Percentiles rank a stretch among this genome's conserved stretches.
phyloP scores from a whole-genome alignment of 495 filamentous ascomycete genomes.

The Aspergillus baeticus region DNA sequence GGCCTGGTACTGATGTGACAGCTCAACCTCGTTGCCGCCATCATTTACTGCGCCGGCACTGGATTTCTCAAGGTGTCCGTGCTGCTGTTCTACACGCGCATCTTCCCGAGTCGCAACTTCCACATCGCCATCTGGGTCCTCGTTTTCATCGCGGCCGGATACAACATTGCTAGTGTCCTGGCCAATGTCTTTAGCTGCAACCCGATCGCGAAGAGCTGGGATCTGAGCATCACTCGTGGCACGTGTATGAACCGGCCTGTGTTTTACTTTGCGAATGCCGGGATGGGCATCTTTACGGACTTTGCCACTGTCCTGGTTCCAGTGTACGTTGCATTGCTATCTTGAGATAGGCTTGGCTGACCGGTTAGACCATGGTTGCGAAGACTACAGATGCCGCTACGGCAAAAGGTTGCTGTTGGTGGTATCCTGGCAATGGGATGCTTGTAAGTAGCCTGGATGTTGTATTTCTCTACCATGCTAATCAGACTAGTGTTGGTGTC shows the following conservation, averaged over 20 bases:
- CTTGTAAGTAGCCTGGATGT: slow-evolving; percentile 22
- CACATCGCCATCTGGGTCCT: slow-evolving; percentile 31
- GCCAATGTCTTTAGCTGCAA: slow-evolving; percentile 34
- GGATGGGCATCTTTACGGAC: slow-evolving; percentile 36
- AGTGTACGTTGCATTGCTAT: slow-evolving; percentile 21
- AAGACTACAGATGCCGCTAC: slow-evolving; percentile 31
- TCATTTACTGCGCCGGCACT: slow-evolving; percentile 37
- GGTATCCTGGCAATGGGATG: slow-evolving; percentile 30
- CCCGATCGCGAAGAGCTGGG: slow-evolving; percentile 33
- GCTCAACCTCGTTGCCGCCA: slow-evolving; percentile 20
- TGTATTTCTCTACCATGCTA: not conserved
- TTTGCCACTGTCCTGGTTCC: slow-evolving; percentile 38
- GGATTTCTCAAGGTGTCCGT: slow-evolving; percentile 43
- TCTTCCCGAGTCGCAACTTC: slow-evolving; percentile 40
- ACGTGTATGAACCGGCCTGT: slow-evolving; percentile 31
- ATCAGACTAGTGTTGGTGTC: slow-evolving; percentile 27
- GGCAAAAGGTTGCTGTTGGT: slow-evolving; percentile 30
- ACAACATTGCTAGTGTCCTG: slow-evolving; percentile 33
- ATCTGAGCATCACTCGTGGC: slow-evolving; percentile 22
- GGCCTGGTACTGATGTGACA: not conserved
- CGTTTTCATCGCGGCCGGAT: slow-evolving; percentile 34
- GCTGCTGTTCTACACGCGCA: slow-evolving; percentile 49
- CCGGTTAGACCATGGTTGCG: slow-evolving; percentile 30
- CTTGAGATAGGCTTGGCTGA: not conserved
- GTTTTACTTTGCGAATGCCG: slow-evolving; percentile 37